Evolutionary conservation across 75 land plant species (phyloP), one percentile per base, ranked within the genome.

Genomic region (Sequoia sempervirens): DNA sequence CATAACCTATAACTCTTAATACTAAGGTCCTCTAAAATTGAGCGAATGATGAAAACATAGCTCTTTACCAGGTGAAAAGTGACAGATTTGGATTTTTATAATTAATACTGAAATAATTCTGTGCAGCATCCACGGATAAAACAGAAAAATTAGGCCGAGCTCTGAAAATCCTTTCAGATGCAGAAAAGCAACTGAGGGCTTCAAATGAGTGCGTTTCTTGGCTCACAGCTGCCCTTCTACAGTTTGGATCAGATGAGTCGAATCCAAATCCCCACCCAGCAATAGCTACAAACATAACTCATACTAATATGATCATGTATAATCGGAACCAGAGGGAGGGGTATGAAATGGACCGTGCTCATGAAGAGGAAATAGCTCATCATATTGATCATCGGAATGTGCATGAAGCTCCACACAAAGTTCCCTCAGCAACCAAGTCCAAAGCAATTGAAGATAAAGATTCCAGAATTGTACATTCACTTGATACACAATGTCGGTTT

Each of bases 191-290:
- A 81, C 76, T 94, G 64, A 89, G 94, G 80, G 82, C 83, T 54
- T 92, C 94, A 26, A 92, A 87, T 38, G 90, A 92, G 82, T 91
- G 89, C 43, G 78, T 90, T 30, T 92, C 95, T 23, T 94, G 95
- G 95, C 88, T 94, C 2, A 94, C 94, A 36, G 93, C 86, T 41
- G 91, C 92, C 81, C 89, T 94, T 79, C 79, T 94, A 46, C 95
- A 94, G 89, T 86, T 94, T 20, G 89, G 86, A 78, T 74, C 84
- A 53, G 58, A 30, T 32, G 92, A 88, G 20, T 70, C 83, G 47
- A 87, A 84, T 53, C n/a, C 86, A n/a, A 89, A 86, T 7, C 54
- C 56, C 68, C 85, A 85, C 83, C 40, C 80, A 26, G 83, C 45
- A 83, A 87, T 83, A 30, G 75, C 87, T 81, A 81, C 80, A 40